Evolutionary conservation across 352 stramenopile genomes (phyloP).

Genomic region (Phytophthora pinifolia): DNA sequence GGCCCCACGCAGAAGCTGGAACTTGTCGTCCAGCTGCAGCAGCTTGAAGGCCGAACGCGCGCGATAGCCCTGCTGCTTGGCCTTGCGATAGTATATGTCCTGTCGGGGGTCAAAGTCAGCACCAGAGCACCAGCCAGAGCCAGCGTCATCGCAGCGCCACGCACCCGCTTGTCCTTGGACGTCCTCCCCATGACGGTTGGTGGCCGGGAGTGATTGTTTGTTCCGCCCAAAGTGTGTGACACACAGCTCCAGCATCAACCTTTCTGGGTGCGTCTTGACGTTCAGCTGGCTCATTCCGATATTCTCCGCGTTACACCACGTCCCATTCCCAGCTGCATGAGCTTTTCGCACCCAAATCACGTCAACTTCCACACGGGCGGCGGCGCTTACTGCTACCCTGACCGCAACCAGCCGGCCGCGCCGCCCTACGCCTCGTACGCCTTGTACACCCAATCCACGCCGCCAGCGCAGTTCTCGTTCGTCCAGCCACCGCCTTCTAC

Average conservation of each 20-base stretch:
- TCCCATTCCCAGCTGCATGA: constrained; percentile 13
- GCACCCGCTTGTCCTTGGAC: constrained; percentile 91
- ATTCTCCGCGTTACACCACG: constrained; percentile 7
- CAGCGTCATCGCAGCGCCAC: constrained; percentile 17
- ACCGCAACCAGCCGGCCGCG: constrained; percentile 17
- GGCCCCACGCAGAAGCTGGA: constrained; percentile 92
- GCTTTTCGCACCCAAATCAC: constrained; percentile 22
- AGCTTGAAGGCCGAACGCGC: constrained; percentile 99
- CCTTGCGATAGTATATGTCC: constrained; percentile 94
- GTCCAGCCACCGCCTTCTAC: neutral
- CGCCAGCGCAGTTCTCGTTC: constrained; percentile 14
- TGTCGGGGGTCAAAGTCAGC: constrained; percentile 16
- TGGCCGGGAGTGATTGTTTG: constrained; percentile 20
- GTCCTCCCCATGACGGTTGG: constrained; percentile 73
- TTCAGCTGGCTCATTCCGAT: constrained; percentile 14
- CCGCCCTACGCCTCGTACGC: constrained; percentile 18
- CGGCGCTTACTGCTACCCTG: constrained; percentile 22
- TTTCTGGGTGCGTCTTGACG: constrained; percentile 3
- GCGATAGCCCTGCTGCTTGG: constrained; percentile 95
- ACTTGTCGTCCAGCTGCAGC: constrained; percentile 98
- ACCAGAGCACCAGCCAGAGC: neutral
- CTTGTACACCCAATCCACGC: constrained; percentile 8
- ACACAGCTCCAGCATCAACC: too few relatives aligned
- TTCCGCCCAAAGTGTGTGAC: constrained; percentile 19
- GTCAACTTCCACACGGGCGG: constrained; percentile 11